Base-by-base conservation (phyloP, 1,139 yeast genomes). In the Kodamaea anthophila region DNA sequence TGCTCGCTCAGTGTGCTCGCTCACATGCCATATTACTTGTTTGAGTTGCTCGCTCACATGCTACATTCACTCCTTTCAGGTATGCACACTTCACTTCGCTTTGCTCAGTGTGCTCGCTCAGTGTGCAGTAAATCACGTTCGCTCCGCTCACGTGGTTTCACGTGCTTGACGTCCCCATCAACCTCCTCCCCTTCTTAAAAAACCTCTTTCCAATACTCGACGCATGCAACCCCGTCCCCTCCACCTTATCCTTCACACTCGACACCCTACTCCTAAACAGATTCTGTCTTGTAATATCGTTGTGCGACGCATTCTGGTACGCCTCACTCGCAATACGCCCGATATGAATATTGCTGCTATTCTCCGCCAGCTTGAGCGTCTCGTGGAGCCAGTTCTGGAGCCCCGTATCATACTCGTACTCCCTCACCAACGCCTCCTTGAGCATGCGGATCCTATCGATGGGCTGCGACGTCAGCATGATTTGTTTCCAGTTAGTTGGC, bases 251-350 rank as follows among this genome's bases (percentile, higher is more conserved):
- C 38, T 59, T 61, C 5, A 66, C 71, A 39, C 56, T 58, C 5
- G 60, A 57, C 2, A 65, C 70, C 38, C 55, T 60, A 33, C 69
- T 64, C 35, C 70, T 46, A 13, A 65, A 49, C 2, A 70, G 59
- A 13, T 55, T 56, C 36, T 63, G 70, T 42, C 72, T 55, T 37
- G 68, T 52, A 19, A 65, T 48, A 34, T 64, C 71, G 38, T 49
- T 60, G 38, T 66, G 72, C 3, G 68, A 46, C 3, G 73, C 73
- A 47, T 65, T 65, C 39, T 61, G 68, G 40, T 66, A 66, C 3
- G 71, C 72, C 29, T 61, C 62, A 5, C 69, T 51, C 1, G 72
- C 72, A 25, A 66, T 55, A 29, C 56, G 55, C 3, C 73, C 72
- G 35, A 66, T 64, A 37, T 64, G 71, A 28, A 66, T 64, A 30